Evolutionary conservation across 768 basidiomycete species (phyloP).

Genomic region (Asterophora lycoperdoides): DNA sequence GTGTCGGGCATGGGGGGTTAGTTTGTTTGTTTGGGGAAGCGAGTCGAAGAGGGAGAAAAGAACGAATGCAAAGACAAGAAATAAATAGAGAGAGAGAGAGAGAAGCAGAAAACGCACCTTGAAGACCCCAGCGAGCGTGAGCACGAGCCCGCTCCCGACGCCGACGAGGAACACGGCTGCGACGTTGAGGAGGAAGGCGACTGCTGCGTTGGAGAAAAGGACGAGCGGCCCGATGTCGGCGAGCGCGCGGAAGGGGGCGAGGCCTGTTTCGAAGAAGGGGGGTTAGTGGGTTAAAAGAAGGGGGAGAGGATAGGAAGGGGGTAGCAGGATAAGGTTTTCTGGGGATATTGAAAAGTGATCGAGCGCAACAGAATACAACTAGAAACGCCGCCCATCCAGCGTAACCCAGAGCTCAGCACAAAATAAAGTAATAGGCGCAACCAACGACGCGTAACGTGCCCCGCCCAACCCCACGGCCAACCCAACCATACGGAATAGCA

Average conservation of each 20-base stretch:
- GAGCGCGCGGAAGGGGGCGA: constrained; percentile 78
- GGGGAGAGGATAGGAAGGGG: background rate
- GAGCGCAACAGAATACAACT: no score
- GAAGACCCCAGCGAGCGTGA: constrained; percentile 92
- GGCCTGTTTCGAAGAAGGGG: constrained; percentile 11
- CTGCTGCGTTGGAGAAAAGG: constrained; percentile 76
- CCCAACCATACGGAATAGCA: no score
- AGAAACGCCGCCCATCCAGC: no score
- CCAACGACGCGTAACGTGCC: no score
- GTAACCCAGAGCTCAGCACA: no score
- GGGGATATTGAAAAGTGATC: background rate
- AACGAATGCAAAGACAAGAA: no score
- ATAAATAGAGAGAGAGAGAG: background rate
- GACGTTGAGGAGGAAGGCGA: constrained; percentile 88
- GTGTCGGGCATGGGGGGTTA: no score
- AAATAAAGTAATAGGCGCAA: no score
- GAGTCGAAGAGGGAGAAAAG: background rate
- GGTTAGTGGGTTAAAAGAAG: background rate
- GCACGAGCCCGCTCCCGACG: constrained; percentile 79
- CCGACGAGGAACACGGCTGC: constrained; percentile 94
- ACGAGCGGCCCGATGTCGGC: constrained; percentile 61
- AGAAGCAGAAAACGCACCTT: constrained; percentile 51
- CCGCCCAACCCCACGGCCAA: no score
- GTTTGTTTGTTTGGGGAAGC: background rate
- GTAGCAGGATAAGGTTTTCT: background rate